Evolutionary conservation across 441 rosid species (phyloP).

Genomic region (Sinapis alba): DNA sequence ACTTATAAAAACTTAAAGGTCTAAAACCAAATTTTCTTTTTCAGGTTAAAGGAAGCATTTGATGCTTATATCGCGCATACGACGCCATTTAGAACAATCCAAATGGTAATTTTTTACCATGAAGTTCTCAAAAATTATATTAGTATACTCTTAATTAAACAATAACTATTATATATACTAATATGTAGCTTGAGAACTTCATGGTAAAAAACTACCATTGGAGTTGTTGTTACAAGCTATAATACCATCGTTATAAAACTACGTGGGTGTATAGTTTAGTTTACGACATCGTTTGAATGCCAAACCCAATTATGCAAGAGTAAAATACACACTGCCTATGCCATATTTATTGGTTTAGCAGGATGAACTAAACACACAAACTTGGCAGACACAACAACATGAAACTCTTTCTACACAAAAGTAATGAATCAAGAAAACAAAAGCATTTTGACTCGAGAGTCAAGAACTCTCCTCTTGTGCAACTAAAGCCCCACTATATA

Average conservation of each 20-base stretch:
- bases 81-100: no score
- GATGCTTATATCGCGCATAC: background rate
- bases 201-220: no score
- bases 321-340: background rate
- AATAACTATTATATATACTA: no score
- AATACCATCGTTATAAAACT: no score
- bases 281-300: background rate
- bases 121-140: no score
- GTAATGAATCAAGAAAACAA: no score
- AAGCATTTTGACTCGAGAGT: background rate
- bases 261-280: background rate
- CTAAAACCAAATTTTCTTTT: background rate
- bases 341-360: background rate
- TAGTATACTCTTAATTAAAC: no score
- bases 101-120: no score
- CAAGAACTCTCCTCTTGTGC: conserved; percentile 23
- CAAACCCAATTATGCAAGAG: background rate
- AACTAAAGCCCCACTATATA: conserved; percentile 29
- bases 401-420: conserved; percentile 23
- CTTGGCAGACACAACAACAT: background rate
- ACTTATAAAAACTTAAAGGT: background rate
- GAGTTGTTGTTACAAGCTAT: no score
- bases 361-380: background rate
- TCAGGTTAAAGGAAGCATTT: no score
- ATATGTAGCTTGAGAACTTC: no score